Conservation (phyloP, 768 basidiomycete species). For the Mycena rosella region DNA sequence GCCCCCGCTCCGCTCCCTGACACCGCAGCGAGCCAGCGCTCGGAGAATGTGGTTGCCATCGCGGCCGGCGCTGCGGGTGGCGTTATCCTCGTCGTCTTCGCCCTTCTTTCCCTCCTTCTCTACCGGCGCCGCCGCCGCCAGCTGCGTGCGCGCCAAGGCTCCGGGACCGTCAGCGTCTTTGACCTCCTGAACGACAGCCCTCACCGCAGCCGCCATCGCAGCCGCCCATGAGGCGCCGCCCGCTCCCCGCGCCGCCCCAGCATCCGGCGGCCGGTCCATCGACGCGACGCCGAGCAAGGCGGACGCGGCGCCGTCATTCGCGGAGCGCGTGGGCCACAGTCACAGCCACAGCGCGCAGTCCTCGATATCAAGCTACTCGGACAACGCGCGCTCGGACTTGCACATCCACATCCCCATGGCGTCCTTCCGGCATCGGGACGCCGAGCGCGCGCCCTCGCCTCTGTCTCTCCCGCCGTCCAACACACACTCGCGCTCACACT, state of each 20-base stretch:
- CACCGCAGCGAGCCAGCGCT: too few species aligned
- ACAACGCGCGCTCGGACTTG: conserved; percentile 27
- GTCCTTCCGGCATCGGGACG: conserved; percentile 5
- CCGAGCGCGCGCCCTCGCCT: background rate
- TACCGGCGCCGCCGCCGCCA: conserved; percentile 14
- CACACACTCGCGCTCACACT: conserved; percentile 8
- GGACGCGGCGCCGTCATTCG: background rate
- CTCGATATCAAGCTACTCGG: conserved; percentile 20
- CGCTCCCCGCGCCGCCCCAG: conserved; percentile 10
- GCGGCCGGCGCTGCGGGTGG: conserved; percentile 13
- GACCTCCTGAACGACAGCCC: conserved; percentile 20
- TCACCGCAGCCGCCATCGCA: too few species aligned
- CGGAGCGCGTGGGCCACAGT: background rate
- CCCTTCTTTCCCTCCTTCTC: background rate
- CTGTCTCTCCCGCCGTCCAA: background rate
- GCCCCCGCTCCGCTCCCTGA: background rate
- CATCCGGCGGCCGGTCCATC: conserved; percentile 32
- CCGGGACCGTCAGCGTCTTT: conserved; percentile 34
- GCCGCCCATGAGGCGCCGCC: background rate
- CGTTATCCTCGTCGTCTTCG: conserved; percentile 20
- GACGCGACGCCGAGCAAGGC: conserved; percentile 29
- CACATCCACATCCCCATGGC: conserved; percentile 33
- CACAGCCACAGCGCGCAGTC: conserved; percentile 29
- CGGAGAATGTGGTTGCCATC: conserved; percentile 14
- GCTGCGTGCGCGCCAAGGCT: background rate